Conservation (phyloP, 2,329 filamentous ascomycete species). For the Sporothrix mexicana region DNA sequence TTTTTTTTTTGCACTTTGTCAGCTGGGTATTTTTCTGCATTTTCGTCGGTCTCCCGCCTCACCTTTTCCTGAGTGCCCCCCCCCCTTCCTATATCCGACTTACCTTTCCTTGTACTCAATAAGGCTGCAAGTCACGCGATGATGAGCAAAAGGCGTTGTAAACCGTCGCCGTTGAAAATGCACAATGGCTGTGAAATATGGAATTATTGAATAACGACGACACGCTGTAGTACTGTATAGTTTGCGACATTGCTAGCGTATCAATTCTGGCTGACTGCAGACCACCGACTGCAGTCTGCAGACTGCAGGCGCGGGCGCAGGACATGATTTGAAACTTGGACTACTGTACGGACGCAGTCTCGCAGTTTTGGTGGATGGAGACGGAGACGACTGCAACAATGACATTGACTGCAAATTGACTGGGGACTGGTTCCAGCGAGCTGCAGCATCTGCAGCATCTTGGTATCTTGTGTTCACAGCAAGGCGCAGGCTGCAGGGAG, state of each 20-base stretch:
- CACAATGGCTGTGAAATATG: too few species aligned
- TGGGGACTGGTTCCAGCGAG: constrained; percentile 6
- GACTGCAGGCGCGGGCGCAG: not conserved
- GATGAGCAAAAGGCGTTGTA: not conserved
- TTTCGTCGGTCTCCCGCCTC: not conserved
- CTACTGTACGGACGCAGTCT: not conserved
- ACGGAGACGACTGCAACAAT: not conserved
- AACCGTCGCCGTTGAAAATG: too few species aligned
- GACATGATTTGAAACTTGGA: not conserved
- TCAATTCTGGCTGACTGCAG: not conserved
- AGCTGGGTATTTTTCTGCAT: not conserved
- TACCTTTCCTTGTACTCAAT: too few species aligned
- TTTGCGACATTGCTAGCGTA: too few species aligned
- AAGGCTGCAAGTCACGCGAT: constrained; percentile 1
- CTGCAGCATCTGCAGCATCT: not conserved
- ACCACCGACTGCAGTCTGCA: too few species aligned
- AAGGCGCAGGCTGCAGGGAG: constrained; percentile 15
- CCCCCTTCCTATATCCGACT: too few species aligned
- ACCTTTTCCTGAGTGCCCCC: not conserved
- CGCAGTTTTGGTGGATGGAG: not conserved
- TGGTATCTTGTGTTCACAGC: not conserved
- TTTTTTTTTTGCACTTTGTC: not conserved
- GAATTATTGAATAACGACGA: too few species aligned
- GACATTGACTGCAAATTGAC: not conserved
- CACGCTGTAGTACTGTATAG: too few species aligned